Evolutionary conservation across 768 basidiomycete species (phyloP), one percentile per base, ranked within the genome.

Genomic region (Mycena latifolia): DNA sequence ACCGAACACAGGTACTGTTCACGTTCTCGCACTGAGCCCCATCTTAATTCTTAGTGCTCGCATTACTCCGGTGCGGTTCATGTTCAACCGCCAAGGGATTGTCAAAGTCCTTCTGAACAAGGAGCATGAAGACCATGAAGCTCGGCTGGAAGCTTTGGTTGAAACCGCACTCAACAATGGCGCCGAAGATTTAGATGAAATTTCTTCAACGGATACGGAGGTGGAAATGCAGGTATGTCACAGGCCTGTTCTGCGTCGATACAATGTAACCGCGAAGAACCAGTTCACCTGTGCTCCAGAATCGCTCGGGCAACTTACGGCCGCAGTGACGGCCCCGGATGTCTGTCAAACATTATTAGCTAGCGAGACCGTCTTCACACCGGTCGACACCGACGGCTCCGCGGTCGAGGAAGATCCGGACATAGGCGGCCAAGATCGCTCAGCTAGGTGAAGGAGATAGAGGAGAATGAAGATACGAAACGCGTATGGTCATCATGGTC

Each of bases 401-500:
- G n/a, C 75, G 71, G 24, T 69, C 68, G 61, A 69, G 8, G 59
- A 68, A 4, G 78, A 79, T 41, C 79, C 81, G 3, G 67, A 72
- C 22, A 72, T 78, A n/a, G 50, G 69, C 72, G 54, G 39, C 33
- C 11, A 73, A 66, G 53, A 65, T 85, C 8, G 73, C 72, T 27
- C 68, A 69, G 29, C 69, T 85, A n/a, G 31, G 76, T 85, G 31
- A 77, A 79, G 47, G 76, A 74, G 2, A 69, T 85, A 50, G 84
- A 85, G 68, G 83, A 79, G 20, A 68, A 79, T 48, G 82, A 80
- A 52, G 84, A 85, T 50, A 78, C 78, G 29, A 76, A 83, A 53
- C 81, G 80, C 52, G 82, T 85, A 28, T 85, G 80, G 71, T 82
- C 84, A 51, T 81, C 83, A 3, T 70, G 81, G 37, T 79, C 81